Base-by-base conservation (phyloP, 2,329 filamentous ascomycete genomes). In the Aspergillus fischeri region DNA sequence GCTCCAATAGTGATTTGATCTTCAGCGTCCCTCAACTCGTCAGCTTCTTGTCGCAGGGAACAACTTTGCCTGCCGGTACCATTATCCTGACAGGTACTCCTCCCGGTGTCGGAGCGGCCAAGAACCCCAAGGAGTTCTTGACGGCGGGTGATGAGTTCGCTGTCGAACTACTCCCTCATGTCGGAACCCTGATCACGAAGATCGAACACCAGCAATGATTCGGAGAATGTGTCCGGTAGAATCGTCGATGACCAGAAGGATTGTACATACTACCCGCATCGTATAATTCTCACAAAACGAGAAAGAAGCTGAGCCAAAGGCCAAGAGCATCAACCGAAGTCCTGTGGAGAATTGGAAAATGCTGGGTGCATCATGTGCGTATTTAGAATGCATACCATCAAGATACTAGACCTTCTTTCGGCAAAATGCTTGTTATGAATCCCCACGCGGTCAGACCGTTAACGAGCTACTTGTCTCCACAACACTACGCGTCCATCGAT, bases 21-120 rank as follows among this genome's bases (percentile, higher is more conserved):
- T 84, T 84, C 65, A 76, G 69, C 24, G 76, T 86, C 10, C 73
- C 78, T 1, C 70, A 78, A 56, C 71, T 73, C 38, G 64, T 81
- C 53, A 72, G 65, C 59, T 74, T 73, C 59, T 63, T 76, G 27
- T 73, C 70, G 1, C 74, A 75, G 57, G 76, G 75, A 5, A 78
- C 74, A 5, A 78, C 76, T 3, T 62, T 78, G 5, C 70, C 70
- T 1, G 69, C 73, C 2, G 76, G 76, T 9, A 78, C 76, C 0
- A 68, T 78, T 45, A 77, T 78, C 51, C 58, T 78, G 27, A 78
- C 76, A 0, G 76, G 76, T 4, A 78, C 76, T 1, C 76, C 76
- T 0, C 73, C 74, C 2, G 76, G 76, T 2, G 73, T 78, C 9
- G 75, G 75, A 25, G 70, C 71, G 3, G 71, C 69, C 35, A 74